Evolutionary conservation across 148 eudicot genomes (phyloP).

Genomic region (Pouteria glomerata): DNA sequence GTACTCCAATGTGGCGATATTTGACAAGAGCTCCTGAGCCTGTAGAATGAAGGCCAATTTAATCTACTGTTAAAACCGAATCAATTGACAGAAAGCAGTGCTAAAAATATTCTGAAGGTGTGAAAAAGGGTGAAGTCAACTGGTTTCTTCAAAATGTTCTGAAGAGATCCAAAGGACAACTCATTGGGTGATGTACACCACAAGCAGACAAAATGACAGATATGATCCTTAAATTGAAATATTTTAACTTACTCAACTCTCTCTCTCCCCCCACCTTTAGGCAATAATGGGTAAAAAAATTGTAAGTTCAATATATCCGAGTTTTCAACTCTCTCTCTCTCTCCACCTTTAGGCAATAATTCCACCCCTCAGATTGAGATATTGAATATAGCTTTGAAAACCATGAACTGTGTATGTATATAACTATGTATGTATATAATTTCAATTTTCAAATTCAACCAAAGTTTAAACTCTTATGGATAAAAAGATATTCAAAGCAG

Average conservation of each 20-base stretch:
- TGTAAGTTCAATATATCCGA: too few species aligned
- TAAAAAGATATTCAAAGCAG: too few species aligned
- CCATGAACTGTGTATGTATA: not conserved
- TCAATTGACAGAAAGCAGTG: not conserved
- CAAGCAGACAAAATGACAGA: too few species aligned
- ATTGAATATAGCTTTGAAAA: not conserved
- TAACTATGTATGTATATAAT: not conserved
- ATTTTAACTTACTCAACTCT: too few species aligned
- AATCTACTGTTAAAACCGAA: not conserved
- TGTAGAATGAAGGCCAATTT: slow-evolving; percentile 7
- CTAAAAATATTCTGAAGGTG: not conserved
- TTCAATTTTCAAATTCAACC: not conserved
- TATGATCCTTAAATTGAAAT: too few species aligned
- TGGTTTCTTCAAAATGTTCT: not conserved
- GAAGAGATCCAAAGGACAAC: not conserved
- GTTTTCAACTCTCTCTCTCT: too few species aligned
- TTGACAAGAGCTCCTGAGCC: slow-evolving; percentile 19
- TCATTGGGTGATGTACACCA: not conserved
- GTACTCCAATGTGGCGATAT: slow-evolving; percentile 15
- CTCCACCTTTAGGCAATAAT: not conserved
- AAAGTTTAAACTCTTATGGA: too few species aligned
- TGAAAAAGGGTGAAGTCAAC: not conserved
- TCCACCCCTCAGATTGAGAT: not conserved
- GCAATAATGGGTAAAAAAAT: too few species aligned
- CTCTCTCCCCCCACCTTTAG: too few species aligned